Evolutionary conservation across 1,139 yeast genomes (phyloP).

Genomic region (Yamadazyma jaroonii): DNA sequence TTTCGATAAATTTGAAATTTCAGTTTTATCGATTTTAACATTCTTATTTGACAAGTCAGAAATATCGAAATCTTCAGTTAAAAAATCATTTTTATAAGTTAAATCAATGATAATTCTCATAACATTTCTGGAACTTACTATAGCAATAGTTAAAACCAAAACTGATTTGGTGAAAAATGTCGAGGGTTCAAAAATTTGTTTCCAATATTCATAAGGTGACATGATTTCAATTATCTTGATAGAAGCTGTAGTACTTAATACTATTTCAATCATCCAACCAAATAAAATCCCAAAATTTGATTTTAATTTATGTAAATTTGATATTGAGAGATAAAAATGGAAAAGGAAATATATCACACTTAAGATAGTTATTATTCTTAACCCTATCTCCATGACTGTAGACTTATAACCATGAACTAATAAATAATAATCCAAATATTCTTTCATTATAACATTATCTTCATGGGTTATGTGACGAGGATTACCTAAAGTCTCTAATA

Average conservation of each 20-base stretch:
- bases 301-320: conserved; percentile 53
- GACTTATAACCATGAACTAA: conserved; percentile 14
- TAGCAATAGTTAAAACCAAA: conserved; percentile 23
- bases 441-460: conserved; percentile 10
- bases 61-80: conserved; percentile 3
- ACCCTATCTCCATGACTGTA: conserved; percentile 1
- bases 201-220: conserved; percentile 24
- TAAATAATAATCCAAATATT: conserved; percentile 22
- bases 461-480: background rate
- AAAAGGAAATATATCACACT: conserved; percentile 15
- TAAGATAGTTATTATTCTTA: conserved; percentile 6
- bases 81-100: conserved; percentile 13
- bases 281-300: conserved; percentile 57
- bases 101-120: conserved; percentile 25
- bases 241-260: conserved; percentile 54
- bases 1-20: conserved; percentile 16
- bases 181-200: conserved; percentile 29
- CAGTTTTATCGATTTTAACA: conserved; percentile 14
- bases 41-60: background rate
- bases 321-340: conserved; percentile 43
- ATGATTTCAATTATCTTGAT: conserved; percentile 26
- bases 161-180: conserved; percentile 24
- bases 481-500: conserved; percentile 1
- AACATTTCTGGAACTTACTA: conserved; percentile 31
- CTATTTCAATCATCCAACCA: conserved; percentile 57